Percentiles rank a stretch among this genome's conserved stretches.
These are phyloP conservation scores for Nannochloropsis oceanica DNA, from an alignment of 108 stramenopile species.

Conservation along the genomic window DNA sequence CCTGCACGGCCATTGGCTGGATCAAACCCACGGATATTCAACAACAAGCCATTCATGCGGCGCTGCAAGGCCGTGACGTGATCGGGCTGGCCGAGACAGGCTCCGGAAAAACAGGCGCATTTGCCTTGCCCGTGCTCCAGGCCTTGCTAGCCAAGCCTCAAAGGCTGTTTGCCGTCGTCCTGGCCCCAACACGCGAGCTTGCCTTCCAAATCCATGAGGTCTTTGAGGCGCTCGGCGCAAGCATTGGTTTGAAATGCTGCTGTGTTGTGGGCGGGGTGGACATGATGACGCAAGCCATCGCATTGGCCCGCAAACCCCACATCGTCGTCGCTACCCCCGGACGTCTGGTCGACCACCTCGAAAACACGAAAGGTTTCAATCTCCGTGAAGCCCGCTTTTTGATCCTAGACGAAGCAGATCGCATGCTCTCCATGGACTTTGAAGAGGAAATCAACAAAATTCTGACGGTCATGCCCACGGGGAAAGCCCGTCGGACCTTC, in stretches of 20 bases:
- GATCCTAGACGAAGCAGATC: conserved; percentile 96
- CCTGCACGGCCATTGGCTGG: conserved; percentile 73
- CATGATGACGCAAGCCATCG: conserved; percentile 64
- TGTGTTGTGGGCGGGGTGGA: conserved; percentile 97
- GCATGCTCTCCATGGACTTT: conserved; percentile 78
- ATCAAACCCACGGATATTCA: conserved; percentile 81
- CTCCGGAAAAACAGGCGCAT: conserved; percentile 46
- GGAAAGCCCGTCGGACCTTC: conserved; percentile 59
- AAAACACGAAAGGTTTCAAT: conserved; percentile 95
- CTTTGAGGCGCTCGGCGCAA: conserved; percentile 66
- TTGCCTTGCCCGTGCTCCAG: conserved; percentile 44
- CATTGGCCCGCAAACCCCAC: conserved; percentile 90
- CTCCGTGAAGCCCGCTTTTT: conserved; percentile 55
- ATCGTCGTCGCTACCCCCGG: conserved; percentile 95
- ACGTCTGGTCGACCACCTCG: conserved; percentile 85
- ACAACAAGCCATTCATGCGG: conserved; percentile 63
- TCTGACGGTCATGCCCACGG: conserved; percentile 60
- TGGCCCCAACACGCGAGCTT: conserved; percentile 96
- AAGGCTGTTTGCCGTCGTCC: conserved; percentile 63
- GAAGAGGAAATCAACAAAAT: conserved; percentile 71
- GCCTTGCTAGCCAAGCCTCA: conserved; percentile 66
- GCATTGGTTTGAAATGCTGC: conserved; percentile 71
- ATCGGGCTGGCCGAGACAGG: conserved; percentile 46
- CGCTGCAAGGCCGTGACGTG: conserved; percentile 60
- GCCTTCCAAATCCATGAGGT: conserved; percentile 98